These are phyloP conservation scores for Hanseniaspora lachancei DNA, from an alignment of 805 yeast species.

Conservation along the genomic window DNA sequence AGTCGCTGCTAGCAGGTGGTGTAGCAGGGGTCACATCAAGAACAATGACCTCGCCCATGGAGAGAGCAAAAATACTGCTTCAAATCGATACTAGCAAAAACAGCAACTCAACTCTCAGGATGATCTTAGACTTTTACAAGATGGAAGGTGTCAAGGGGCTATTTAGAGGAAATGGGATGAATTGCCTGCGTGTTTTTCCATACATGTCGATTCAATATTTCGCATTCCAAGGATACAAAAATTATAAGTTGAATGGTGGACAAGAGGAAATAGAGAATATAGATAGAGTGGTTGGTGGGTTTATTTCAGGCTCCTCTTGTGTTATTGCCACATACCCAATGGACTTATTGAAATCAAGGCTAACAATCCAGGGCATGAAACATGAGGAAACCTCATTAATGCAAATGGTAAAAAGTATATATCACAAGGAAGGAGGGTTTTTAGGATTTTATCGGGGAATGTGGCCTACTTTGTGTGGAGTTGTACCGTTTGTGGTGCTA, in stretches of 20 bases:
- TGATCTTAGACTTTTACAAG: constrained; percentile 53
- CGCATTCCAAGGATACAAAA: constrained; percentile 57
- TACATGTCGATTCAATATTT: constrained; percentile 90
- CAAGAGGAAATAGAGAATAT: constrained; percentile 15
- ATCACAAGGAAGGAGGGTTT: constrained; percentile 69
- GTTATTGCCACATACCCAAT: constrained; percentile 82
- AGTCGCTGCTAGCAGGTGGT: constrained; percentile 63
- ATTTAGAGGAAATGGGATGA: constrained; percentile 81
- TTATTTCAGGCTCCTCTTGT: constrained; percentile 64
- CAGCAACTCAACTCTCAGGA: constrained; percentile 27
- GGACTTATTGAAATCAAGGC: constrained; percentile 79
- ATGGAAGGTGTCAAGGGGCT: constrained; percentile 90
- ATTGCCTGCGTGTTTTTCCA: constrained; percentile 83
- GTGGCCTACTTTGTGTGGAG: constrained; percentile 83
- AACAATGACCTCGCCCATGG: constrained; percentile 89
- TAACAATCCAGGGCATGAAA: constrained; percentile 66
- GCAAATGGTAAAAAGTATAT: constrained; percentile 35
- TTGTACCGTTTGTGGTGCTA: constrained; percentile 90
- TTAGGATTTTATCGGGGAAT: constrained; percentile 70
- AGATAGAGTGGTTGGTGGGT: constrained; percentile 64
- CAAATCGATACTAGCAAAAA: constrained; percentile 56
- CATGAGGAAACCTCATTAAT: constrained; percentile 34
- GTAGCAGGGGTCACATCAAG: constrained; percentile 70
- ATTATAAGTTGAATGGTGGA: constrained; percentile 24
- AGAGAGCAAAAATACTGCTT: constrained; percentile 78